Base-by-base conservation (phyloP, 768 basidiomycete species). In the Leccinum imitatum region DNA sequence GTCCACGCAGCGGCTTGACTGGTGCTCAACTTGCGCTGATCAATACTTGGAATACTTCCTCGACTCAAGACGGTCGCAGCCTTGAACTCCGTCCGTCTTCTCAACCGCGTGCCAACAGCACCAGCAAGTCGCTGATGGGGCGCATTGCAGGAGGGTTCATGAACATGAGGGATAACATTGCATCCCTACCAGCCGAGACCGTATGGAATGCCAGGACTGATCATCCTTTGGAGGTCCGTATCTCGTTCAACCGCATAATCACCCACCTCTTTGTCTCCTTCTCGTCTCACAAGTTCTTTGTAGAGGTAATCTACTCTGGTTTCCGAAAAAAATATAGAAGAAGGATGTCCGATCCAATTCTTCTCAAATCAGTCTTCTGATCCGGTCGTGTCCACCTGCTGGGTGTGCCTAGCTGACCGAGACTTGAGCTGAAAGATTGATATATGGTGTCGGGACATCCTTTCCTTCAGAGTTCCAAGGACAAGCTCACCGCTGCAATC, bases 291-390 rank as follows among this genome's bases (percentile, higher is more conserved):
- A 84, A 82, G 71, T 90, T 93, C 6, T 99, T 93, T 64, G 86
- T 93, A 58, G 93, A 98, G 68, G 78, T 97, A 58, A 99, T 98
- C 73, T 83, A 92, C 71, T 90, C 93, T 0, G 96, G 94, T 1
- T 93, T 98, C 76, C 84, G 92, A 65, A 98, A 65, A 98, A 98
- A 79, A 95, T 96, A 39, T 72, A 95, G 69, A 98, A 98, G 7
- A 98, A 98, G 90, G 95, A 70, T 59, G 85, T 74, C 30, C 54
- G n/a, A 6, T 7, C 10, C 2, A 11, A 5, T 48, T 27, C 8
- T 3, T 13, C 1, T 17, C 8, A 1, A 17, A 14, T 41, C n/a
- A 3, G 6, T 17, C 27, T 30, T 37, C 54, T 65, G 3, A 65
- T 6, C 2, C 60, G 41, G 76, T 66, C 10, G 13, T 35, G 1